Conservation (phyloP, 306 rosid genomes). For the Sphenostylis stenocarpa region DNA sequence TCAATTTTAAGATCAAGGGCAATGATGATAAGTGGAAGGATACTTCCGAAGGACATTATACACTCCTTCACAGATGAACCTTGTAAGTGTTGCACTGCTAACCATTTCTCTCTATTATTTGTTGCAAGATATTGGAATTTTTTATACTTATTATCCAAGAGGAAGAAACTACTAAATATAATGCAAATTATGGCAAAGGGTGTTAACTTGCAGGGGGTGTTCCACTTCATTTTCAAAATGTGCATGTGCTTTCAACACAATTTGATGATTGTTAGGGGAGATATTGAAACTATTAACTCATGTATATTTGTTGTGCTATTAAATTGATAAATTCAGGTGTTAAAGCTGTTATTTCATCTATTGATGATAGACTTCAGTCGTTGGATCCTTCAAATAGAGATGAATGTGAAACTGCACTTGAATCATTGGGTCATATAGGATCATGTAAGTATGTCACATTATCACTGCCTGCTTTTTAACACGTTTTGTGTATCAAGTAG, state of each 20-base stretch:
- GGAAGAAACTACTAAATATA: background rate
- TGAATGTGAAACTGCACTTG: slow-evolving; percentile 83
- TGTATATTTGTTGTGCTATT: slow-evolving; percentile 24
- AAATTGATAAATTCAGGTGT: slow-evolving; percentile 51
- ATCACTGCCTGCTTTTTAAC: slow-evolving; percentile 1
- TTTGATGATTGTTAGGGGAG: background rate
- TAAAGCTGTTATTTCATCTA: slow-evolving; percentile 58
- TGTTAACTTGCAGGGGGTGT: background rate
- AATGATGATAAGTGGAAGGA: slow-evolving; percentile 82
- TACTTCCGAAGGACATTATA: slow-evolving; percentile 59
- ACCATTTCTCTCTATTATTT: slow-evolving; percentile 1
- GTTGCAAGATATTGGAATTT: slow-evolving; percentile 8
- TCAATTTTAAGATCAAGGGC: slow-evolving; percentile 78
- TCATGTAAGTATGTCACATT: slow-evolving; percentile 64
- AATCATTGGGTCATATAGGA: slow-evolving; percentile 92
- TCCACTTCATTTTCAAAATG: background rate
- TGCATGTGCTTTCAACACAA: background rate
- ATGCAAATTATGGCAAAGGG: background rate
- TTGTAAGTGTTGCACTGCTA: slow-evolving; percentile 52
- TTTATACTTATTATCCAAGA: background rate
- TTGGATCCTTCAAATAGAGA: slow-evolving; percentile 61
- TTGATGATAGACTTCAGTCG: slow-evolving; percentile 62
- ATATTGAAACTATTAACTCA: background rate
- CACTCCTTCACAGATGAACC: slow-evolving; percentile 61
- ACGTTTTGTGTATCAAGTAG: background rate